Base-by-base conservation (phyloP, 75 land plant species). In the Cunninghamia lanceolata region DNA sequence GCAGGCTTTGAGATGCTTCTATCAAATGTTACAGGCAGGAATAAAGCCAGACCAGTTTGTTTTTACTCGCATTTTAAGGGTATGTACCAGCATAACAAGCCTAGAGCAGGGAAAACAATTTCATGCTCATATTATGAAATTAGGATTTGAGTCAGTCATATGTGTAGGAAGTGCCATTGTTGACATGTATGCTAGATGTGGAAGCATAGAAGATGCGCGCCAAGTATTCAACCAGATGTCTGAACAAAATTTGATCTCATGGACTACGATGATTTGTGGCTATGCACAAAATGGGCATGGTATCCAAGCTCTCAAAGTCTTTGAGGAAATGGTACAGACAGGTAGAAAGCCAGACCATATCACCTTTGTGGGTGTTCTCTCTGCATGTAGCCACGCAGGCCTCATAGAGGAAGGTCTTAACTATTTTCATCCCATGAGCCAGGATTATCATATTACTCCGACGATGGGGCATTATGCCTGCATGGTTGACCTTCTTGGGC, bases 111-210 rank as follows among this genome's bases (percentile, higher is more conserved):
- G 87, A 13, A 86, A 40, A 38, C 21, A 16, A 42, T 19, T 88
- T 50, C 89, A 85, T 85, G 28, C 35, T 21, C 50, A 53, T 79
- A 54, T 85, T 47, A 40, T 56, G 28, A 88, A 85, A 50, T 54
- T 68, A 30, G 89, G 88, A 9, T 86, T 66, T 80, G 89, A 59
- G 25, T 43, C 71, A 30, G 83, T 54, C 35, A 39, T 40, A 7
- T 52, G 19, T 42, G 82, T 88, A 46, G 89, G 88, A 75, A 88
- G 54, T 86, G 88, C 91, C 54, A 50, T 91, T 74, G 81, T 88
- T 3, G 91, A 89, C 10, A 91, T 91, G 92, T 91, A 87, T 86
- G 89, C 91, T 16, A 89, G 88, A 70, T 91, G 92, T 86, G 92
- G 91, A n/a, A 59, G 87, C 79, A 50, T 91, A 19, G n/a, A 32